Conservation (phyloP, 2,329 filamentous ascomycete species). For the Fusarium beomiforme region DNA sequence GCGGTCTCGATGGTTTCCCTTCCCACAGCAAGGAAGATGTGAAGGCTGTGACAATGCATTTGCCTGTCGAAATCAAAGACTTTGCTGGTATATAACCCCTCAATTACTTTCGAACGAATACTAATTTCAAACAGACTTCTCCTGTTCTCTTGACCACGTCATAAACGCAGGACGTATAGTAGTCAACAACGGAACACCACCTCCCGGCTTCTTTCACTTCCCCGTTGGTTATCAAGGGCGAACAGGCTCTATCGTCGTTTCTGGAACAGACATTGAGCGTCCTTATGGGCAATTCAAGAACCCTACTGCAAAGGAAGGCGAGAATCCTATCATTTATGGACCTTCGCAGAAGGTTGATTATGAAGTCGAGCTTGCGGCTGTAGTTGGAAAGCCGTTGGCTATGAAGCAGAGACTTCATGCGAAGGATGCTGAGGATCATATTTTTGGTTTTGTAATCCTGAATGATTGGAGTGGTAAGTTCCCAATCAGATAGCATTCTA, state of each 20-base stretch:
- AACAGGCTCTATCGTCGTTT: conserved; percentile 61
- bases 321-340: conserved; percentile 36
- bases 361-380: conserved; percentile 56
- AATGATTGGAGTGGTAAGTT: conserved; percentile 69
- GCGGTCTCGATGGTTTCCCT: conserved; percentile 3
- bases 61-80: conserved; percentile 65
- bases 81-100: conserved; percentile 51
- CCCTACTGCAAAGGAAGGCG: background rate
- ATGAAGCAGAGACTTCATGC: conserved; percentile 51
- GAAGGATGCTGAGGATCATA: conserved; percentile 64
- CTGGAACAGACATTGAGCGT: conserved; percentile 58
- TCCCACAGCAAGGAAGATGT: conserved; percentile 21
- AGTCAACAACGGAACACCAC: conserved; percentile 50
- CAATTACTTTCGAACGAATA: rapidly evolving
- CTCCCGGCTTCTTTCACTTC: conserved; percentile 59
- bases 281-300: conserved; percentile 57
- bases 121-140: conserved; percentile 57
- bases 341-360: conserved; percentile 52
- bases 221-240: conserved; percentile 65
- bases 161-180: conserved; percentile 59
- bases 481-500: no score
- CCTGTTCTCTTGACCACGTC: conserved; percentile 62
- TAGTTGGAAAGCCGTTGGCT: conserved; percentile 54
- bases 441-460: conserved; percentile 70
- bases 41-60: conserved; percentile 51